Conservation (phyloP, 257 asterid genomes). For the Ilex aquifolium region DNA sequence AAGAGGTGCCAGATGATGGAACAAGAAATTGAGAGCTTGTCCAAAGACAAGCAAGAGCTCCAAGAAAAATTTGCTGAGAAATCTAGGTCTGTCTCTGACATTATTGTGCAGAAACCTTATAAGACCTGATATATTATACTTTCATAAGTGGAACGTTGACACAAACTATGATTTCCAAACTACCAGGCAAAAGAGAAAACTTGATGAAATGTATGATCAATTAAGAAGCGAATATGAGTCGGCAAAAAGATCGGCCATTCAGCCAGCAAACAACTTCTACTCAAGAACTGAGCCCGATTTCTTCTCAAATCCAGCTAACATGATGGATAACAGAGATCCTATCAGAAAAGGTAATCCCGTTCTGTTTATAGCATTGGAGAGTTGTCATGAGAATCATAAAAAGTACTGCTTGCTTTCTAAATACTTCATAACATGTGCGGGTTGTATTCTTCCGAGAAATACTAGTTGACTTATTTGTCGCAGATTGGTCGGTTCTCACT, state of each 20-base stretch:
- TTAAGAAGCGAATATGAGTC: constrained; percentile 77
- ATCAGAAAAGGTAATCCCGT: constrained; percentile 60
- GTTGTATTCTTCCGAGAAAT: constrained; percentile 34
- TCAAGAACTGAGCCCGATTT: constrained; percentile 65
- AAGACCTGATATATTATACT: background rate
- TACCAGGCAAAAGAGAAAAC: constrained; percentile 92
- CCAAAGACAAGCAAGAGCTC: constrained; percentile 89
- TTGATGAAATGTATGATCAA: constrained; percentile 97
- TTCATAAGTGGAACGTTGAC: constrained; percentile 8
- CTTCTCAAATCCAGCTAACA: constrained; percentile 53
- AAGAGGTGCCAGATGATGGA: constrained; percentile 90
- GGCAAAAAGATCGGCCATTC: constrained; percentile 69
- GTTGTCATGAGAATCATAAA: background rate
- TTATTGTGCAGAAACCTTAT: constrained; percentile 3
- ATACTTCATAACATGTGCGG: background rate
- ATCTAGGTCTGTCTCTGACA: constrained; percentile 51
- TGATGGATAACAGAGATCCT: constrained; percentile 64
- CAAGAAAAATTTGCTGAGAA: constrained; percentile 89
- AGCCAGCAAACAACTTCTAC: constrained; percentile 65
- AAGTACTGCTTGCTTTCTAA: background rate
- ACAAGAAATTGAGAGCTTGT: constrained; percentile 69
- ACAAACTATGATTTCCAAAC: constrained; percentile 7
- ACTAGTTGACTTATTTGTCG: constrained; percentile 56
- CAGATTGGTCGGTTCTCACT: constrained; percentile 88
- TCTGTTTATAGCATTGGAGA: constrained; percentile 15